These are phyloP conservation scores for Aphanoascus verrucosus DNA, from an alignment of 2,329 filamentous ascomycete species.

Conservation along the genomic window DNA sequence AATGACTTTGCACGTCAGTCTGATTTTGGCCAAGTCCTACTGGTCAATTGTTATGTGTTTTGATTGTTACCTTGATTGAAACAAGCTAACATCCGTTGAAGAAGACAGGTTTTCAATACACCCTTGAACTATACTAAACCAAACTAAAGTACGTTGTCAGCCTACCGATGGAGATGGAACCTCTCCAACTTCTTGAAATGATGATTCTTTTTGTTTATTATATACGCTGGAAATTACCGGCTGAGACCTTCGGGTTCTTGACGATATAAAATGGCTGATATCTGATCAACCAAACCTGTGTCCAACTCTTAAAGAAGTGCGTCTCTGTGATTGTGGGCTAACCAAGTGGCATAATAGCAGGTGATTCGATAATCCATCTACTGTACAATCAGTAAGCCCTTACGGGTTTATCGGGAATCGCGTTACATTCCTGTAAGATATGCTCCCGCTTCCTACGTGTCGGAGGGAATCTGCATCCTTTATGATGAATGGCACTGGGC, in stretches of 20 bases:
- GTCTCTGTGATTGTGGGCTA: not conserved
- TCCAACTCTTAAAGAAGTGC: not conserved
- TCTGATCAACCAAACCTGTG: conserved; percentile 7
- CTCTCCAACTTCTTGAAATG: conserved; percentile 12
- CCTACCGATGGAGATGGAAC: not conserved
- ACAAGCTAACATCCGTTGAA: not conserved
- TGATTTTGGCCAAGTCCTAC: conserved; percentile 42
- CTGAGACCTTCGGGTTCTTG: conserved; percentile 61
- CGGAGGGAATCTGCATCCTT: conserved; percentile 21
- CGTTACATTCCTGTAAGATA: conserved; percentile 8
- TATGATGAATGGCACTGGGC: conserved; percentile 97
- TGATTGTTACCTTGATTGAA: not conserved
- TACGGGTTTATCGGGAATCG: not conserved
- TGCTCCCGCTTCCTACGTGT: conserved; percentile 13
- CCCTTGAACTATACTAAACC: not conserved
- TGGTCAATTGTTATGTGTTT: not conserved
- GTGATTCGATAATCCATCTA: not conserved
- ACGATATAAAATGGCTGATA: conserved; percentile 64
- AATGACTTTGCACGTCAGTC: conserved; percentile 83
- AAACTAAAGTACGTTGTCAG: conserved; percentile 1
- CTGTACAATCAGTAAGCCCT: not conserved
- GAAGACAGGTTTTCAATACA: not conserved
- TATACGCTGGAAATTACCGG: conserved; percentile 95
- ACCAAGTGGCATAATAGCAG: not conserved
- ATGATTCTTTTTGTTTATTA: conserved; percentile 22